Evolutionary conservation across 441 rosid species (phyloP), one percentile per base, ranked within the genome.

Genomic region (Kokia cookei): DNA sequence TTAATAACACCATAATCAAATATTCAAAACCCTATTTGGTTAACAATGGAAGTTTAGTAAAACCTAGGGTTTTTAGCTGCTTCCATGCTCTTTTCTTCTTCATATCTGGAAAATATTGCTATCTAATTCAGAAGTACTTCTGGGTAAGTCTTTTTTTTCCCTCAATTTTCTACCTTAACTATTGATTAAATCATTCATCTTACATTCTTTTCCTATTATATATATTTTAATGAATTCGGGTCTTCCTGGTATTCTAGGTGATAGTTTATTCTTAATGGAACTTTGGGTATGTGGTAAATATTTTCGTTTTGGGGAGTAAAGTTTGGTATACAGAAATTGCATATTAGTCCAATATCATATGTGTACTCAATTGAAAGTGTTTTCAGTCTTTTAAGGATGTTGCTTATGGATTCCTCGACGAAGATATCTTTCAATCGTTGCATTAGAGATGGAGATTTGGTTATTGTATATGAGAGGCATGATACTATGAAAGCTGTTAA

Each of bases 401-500:
- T 91, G 76, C 81, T 80, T 12, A 77, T 79, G 45, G 94, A 87
- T 64, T 73, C 86, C 50, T 71, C 80, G n/a, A 86, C 87, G 37
- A 86, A 75, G 75, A 76, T 93, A 32, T 88, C 96, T 19, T 91
- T 90, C 76, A 73, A 68, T 1, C 84, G 85, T 43, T 78, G 40
- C 69, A 88, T 93, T 22, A 70, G 68, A 50, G 85, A 89, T 74
- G 98, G 99, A 8, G 98, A 93, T 75, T 78, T 88, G 76, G 92
- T 90, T 57, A 82, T 95, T 70, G 90, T 89, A 22, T 90, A 91
- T 43, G 97, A 95, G 84, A 90, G 89, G 77, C 91, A 90, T 73
- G 99, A 93, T 53, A 71, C 61, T 7, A 93, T 93, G 97, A 95
- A 93, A 79, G 93, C 96, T 1, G 85, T 89, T 54, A 81, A 81